Conservation (phyloP, 352 stramenopile genomes). For the Globisporangium cederbergense region DNA sequence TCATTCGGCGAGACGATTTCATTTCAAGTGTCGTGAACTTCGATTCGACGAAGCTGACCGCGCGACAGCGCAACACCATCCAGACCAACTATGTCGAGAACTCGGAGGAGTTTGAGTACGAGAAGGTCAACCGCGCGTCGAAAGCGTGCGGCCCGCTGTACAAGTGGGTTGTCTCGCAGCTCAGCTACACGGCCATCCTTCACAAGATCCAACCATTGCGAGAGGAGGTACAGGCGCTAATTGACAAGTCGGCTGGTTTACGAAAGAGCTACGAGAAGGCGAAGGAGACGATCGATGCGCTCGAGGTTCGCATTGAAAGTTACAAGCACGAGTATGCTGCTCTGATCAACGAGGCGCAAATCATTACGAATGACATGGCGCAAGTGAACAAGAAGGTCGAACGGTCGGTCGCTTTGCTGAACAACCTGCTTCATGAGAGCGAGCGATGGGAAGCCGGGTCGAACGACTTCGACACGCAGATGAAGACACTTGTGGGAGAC, state of each 20-base stretch:
- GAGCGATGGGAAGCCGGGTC: constrained; percentile 97
- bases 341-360: constrained; percentile 97
- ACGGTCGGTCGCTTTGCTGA: constrained; percentile 96
- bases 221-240: constrained; percentile 97
- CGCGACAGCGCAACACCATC: constrained; percentile 93
- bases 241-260: constrained; percentile 92
- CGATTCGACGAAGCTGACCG: constrained; percentile 95
- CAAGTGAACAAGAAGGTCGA: constrained; percentile 96
- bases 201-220: constrained; percentile 98
- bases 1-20: constrained; percentile 97
- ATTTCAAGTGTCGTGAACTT: constrained; percentile 99
- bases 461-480: constrained; percentile 96
- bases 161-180: constrained; percentile 98
- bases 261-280: constrained; percentile 91
- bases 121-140: constrained; percentile 91
- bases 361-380: constrained; percentile 98
- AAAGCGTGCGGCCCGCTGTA: constrained; percentile 99
- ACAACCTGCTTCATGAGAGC: constrained; percentile 97
- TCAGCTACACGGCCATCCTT: constrained; percentile 98
- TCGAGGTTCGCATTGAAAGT: constrained; percentile 95
- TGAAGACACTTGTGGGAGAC: constrained; percentile 97
- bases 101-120: constrained; percentile 86
- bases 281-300: constrained; percentile 90
- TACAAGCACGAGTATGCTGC: constrained; percentile 99
- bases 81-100: constrained; percentile 95